These are phyloP conservation scores for Backusella mclennaniae DNA, from an alignment of 192 early-diverging fungal species.

Conservation along the genomic window DNA sequence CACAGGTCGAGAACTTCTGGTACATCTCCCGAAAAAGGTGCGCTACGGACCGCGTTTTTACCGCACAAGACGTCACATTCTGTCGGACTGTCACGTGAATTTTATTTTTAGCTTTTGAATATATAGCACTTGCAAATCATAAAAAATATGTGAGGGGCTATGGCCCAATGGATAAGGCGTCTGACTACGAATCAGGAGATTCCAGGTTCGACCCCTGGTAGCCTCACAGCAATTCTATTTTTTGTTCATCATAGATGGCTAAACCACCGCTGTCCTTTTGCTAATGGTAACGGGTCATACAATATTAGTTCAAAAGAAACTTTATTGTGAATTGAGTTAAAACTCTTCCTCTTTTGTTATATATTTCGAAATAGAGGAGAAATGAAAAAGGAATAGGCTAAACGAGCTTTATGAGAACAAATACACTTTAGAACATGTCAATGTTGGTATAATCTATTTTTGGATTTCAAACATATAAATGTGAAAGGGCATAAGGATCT, in stretches of 20 bases:
- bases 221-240: slow-evolving; percentile 31
- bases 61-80: background rate
- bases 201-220: slow-evolving; percentile 61
- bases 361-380: too few species aligned
- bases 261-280: too few species aligned
- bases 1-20: background rate
- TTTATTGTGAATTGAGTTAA: too few species aligned
- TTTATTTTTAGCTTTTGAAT: background rate
- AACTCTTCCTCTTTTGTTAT: too few species aligned
- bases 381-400: too few species aligned
- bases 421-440: too few species aligned
- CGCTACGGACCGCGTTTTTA: background rate
- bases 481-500: background rate
- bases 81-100: background rate
- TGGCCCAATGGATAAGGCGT: slow-evolving; percentile 63
- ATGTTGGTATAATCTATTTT: too few species aligned
- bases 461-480: too few species aligned
- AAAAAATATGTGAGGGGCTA: slow-evolving; percentile 41
- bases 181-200: slow-evolving; percentile 65
- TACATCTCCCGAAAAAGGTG: background rate
- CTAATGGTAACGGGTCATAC: too few species aligned
- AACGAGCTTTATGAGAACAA: too few species aligned
- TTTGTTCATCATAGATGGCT: too few species aligned
- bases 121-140: background rate
- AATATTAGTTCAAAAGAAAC: too few species aligned